A percentile compares a stretch with the other conserved stretches of the same genome.
These are phyloP conservation scores for Saksenaea vasiformis DNA, from an alignment of 371 early-diverging fungal genomes.

Conservation along the genomic window DNA sequence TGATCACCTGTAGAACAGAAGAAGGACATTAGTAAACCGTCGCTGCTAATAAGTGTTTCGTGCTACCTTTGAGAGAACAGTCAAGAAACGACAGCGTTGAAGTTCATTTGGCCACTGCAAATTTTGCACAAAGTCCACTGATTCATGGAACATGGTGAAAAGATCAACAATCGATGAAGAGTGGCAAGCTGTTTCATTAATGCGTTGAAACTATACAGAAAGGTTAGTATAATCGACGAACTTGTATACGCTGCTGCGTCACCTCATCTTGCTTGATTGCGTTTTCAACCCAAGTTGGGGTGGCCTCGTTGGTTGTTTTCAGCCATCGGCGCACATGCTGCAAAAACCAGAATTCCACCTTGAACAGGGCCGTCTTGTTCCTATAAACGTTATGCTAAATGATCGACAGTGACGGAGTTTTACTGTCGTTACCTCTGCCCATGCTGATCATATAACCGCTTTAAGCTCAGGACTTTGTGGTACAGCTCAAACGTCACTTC, in stretches of 20 bases:
- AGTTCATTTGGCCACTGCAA: constrained; percentile 72
- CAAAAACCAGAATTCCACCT: constrained; percentile 58
- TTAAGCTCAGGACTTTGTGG: constrained; percentile 25
- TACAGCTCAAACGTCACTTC: constrained; percentile 36
- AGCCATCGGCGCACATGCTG: constrained; percentile 55
- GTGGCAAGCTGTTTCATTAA: constrained; percentile 54
- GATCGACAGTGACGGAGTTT: neutral
- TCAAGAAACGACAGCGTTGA: constrained; percentile 60
- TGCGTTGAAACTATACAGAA: constrained; percentile 43
- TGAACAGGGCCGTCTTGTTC: constrained; percentile 33
- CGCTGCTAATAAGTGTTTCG: neutral
- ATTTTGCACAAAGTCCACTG: constrained; percentile 54
- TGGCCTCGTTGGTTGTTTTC: constrained; percentile 40
- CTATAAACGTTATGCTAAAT: constrained; percentile 5
- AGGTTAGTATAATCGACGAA: constrained; percentile 7
- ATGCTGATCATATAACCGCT: constrained; percentile 25
- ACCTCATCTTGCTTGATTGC: constrained; percentile 57
- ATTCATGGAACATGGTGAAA: constrained; percentile 66
- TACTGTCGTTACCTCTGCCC: constrained; percentile 22
- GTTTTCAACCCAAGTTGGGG: constrained; percentile 50
- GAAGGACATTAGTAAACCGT: too few relatives aligned
- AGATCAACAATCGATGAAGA: constrained; percentile 76
- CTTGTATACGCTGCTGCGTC: neutral
- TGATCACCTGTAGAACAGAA: constrained; percentile 31
- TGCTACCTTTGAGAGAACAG: constrained; percentile 56